A percentile compares a stretch with the other conserved stretches of the same genome.
Evolutionary conservation across 441 rosid species (phyloP).

Genomic region (Pelargonium cotyledonis): DNA sequence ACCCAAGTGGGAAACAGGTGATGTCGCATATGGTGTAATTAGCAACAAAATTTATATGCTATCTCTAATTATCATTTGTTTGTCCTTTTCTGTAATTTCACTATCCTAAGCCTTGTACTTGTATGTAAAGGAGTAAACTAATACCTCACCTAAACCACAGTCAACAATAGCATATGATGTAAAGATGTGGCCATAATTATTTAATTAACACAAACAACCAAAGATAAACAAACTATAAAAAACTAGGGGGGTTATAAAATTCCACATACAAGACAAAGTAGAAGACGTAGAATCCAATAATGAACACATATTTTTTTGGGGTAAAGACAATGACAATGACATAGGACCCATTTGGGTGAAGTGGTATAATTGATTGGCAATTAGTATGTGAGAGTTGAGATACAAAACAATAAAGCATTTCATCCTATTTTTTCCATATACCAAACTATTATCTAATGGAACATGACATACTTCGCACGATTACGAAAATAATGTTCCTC

Average conservation of each 20-base stretch:
- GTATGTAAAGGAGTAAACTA: neutral
- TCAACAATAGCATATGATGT: constrained; percentile 1
- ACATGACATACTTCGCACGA: neutral
- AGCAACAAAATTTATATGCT: neutral
- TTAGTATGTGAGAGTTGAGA: neutral
- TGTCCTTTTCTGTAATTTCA: neutral
- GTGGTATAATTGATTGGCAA: constrained; percentile 1
- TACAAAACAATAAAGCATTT: neutral
- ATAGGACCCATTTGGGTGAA: neutral
- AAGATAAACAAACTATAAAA: neutral
- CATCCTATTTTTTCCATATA: neutral
- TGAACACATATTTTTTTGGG: neutral
- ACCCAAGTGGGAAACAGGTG: neutral
- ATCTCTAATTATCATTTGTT: neutral
- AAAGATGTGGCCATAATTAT: neutral
- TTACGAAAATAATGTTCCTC: neutral
- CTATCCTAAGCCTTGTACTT: neutral
- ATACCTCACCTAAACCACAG: constrained; percentile 4
- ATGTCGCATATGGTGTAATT: neutral
- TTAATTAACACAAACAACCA: constrained; percentile 1
- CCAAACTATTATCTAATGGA: neutral
- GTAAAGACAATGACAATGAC: neutral
- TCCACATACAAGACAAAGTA: constrained; percentile 4
- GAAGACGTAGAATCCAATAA: neutral
- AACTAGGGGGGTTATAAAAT: neutral